Base-by-base conservation (phyloP, 1,139 yeast genomes). In the Barnettozyma hawaiiensis region DNA sequence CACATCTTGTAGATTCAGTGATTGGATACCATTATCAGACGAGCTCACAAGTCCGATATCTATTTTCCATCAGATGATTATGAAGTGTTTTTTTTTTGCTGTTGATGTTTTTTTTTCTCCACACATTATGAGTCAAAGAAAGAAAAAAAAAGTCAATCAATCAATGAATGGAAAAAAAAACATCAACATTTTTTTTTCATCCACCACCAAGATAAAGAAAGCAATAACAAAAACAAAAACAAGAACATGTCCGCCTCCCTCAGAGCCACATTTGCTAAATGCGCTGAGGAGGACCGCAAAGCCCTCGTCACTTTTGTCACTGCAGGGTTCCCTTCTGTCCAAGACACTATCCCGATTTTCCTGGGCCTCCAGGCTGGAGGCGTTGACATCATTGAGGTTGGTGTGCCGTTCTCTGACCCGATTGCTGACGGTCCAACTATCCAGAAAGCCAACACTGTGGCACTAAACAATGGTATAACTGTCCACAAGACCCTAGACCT, bases 351-450 rank as follows among this genome's bases (percentile, higher is more conserved):
- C 35, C 94, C 95, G 7, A 78, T 90, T 54, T 64, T 94, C 62
- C 76, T 81, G 60, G 92, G 94, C 24, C 77, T 92, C 69, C 97
- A 92, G 68, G 85, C 77, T 36, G 97, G 95, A 51, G 99, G 99
- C 48, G 94, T 86, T 19, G 98, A 92, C 61, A 76, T 92, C 49
- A 86, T 92, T 53, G 99, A 92, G 67, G 69, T 92, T 40, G 98
- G 99, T 49, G 70, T 94, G 60, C 99, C 99, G 35, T 92, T 92
- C 63, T 83, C 96, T n/a, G 99, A 92, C 62, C 98, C 99, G 35
- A 87, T 92, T 59, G 99, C 97, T 34, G 99, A 92, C 63, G 99
- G 99, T 37, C 96, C 97, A 31, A 87, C 95, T 14, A 92, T 92
- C 56, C 98, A 92, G 66, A 78, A 71, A 31, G 87, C 97, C 32